Base-by-base conservation (phyloP, 2,329 filamentous ascomycete species). In the Fusarium duplospermum region DNA sequence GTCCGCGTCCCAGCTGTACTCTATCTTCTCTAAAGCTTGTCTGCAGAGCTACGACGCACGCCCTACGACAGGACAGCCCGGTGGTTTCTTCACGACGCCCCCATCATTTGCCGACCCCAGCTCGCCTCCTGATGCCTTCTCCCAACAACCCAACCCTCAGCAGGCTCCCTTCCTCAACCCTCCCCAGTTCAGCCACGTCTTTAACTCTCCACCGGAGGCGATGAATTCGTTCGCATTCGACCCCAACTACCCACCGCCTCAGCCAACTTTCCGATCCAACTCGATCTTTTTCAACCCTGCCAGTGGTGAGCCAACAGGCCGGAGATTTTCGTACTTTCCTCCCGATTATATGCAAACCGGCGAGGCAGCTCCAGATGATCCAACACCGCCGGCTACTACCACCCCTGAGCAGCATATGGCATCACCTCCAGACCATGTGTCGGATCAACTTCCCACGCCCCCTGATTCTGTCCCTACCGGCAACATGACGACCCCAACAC, bases 1-100 rank as follows among this genome's bases (percentile, higher is more conserved):
- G 42, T 93, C 94, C 18, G 95, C 95, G 4, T 91, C 94, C 11
- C 91, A 96, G 76, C 89, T 98, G 14, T 98, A 98, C 80, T 88
- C 89, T n/a, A 95, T 94, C 72, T 90, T 99, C 59, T 92, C 96
- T 57, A 90, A 89, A 67, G 95, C 95, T 14, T 97, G 95, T 78
- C 86, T 98, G 78, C 95, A 94, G 81, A 95, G 94, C 77, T 99
- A 97, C 82, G 92, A 95, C 71, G 89, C 85, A 9, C 86, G 87
- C 27, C 76, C 72, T 6, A 62, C 73, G 36, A 75, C 78, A 35
- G 72, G 74, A 50, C 78, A 78, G 20, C 60, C 75, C 1, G 60
- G 70, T n/a, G 79, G 78, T 64, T 80, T 82, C 36, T 82, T 83
- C 58, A 78, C 79, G 31, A 83, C 81, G 42, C 82, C 82, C 3